Evolutionary conservation across 2,329 filamentous ascomycete genomes (phyloP), one percentile per base, ranked within the genome.

Genomic region (Verticillium nonalfalfae): DNA sequence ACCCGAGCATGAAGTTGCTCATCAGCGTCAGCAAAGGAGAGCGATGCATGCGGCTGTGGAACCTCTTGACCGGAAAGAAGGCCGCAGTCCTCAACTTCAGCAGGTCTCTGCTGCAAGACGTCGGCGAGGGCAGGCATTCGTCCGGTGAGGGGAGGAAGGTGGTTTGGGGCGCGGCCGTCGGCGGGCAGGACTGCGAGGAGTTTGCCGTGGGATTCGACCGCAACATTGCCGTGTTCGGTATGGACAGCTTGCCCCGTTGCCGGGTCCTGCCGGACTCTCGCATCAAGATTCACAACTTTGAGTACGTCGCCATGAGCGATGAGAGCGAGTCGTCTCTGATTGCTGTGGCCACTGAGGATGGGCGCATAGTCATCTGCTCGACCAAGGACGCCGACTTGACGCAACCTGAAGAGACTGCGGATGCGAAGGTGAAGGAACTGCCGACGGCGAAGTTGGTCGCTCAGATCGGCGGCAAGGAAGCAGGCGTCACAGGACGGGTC

Each of bases 1-100:
- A 99, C 73, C 94, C 95, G 0, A 96, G 91, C 73, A 91, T 96
- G 84, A 98, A 97, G 78, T 80, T 99, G 58, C 97, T 98, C 91
- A 86, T 99, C 63, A 96, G 87, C 68, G 93, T 98, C 9, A 90
- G 91, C 67, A 91, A 89, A 69, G 93, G 93, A 66, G 95, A 99
- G 78, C 88, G 87, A 66, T 92, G 89, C 70, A 96, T 99, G 90
- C 82, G 95, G 66, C 75, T 98, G 66, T 99, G 95, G 95, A 98
- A 99, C 71, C 75, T 99, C 65, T 93, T 98, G 66, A 98, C 94
- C 2, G 95, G 93, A 15, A 96, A 94, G 78, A 97, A 97, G 78
- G 93, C 93, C 1, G 92, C 93, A 35, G 93, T 97, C 59, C 78
- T 99, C 68, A 95, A 91, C 72, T 98, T 98, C 73, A 85, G 84